Conservation (phyloP, 495 filamentous ascomycete genomes). For the Podospora anserina region DNA sequence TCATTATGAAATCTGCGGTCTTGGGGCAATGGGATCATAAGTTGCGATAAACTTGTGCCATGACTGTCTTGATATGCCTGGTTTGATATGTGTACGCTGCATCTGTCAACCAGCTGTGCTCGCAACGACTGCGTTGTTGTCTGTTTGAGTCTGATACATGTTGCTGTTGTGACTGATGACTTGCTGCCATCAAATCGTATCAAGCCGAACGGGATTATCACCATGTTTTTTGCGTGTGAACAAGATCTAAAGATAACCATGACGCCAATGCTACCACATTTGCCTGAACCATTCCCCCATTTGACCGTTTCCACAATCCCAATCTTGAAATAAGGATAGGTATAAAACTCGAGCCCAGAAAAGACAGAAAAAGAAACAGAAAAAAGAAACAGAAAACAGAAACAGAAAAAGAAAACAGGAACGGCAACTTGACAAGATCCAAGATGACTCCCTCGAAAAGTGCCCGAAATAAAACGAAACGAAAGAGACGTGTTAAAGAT, state of each 20-base stretch:
- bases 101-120: background rate
- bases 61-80: background rate
- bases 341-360: background rate
- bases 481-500: slow-evolving; percentile 13
- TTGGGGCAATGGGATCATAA: slow-evolving; percentile 27
- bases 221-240: background rate
- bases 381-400: background rate
- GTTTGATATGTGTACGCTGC: background rate
- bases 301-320: background rate
- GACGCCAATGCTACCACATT: background rate
- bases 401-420: background rate
- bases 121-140: too few relatives aligned
- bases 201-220: background rate
- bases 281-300: background rate
- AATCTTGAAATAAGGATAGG: background rate
- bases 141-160: background rate
- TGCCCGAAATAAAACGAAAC: too few relatives aligned
- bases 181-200: background rate
- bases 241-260: background rate
- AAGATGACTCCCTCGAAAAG: too few relatives aligned
- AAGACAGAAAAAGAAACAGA: background rate
- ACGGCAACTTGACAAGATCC: too few relatives aligned
- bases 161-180: background rate
- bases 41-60: slow-evolving; percentile 8
- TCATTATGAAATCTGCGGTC: slow-evolving; percentile 24